Evolutionary conservation across 2,329 filamentous ascomycete species (phyloP).

Genomic region (Trichoderma citrinoviride): DNA sequence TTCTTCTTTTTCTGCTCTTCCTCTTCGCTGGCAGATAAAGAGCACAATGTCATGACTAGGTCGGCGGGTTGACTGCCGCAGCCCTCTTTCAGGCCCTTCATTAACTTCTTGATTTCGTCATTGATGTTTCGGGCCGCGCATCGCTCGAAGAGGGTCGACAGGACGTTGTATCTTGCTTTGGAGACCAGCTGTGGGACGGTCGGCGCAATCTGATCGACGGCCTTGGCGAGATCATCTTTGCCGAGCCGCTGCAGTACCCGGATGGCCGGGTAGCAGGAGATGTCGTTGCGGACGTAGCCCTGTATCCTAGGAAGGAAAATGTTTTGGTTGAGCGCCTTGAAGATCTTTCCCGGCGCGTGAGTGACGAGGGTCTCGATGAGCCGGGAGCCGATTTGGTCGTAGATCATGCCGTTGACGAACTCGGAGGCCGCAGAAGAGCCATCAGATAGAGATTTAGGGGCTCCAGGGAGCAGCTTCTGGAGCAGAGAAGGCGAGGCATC

Average conservation of each 20-base stretch:
- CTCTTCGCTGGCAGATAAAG: constrained; percentile 39
- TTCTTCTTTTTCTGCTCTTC: constrained; percentile 36
- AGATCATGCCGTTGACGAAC: constrained; percentile 84
- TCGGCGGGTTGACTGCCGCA: constrained; percentile 48
- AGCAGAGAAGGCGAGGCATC: constrained; percentile 56
- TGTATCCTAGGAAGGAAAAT: constrained; percentile 78
- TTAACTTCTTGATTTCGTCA: constrained; percentile 49
- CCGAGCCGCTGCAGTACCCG: constrained; percentile 78
- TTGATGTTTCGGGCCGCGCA: constrained; percentile 66
- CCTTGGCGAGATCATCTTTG: constrained; percentile 78
- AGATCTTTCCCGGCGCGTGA: constrained; percentile 79
- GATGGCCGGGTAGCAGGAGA: constrained; percentile 83
- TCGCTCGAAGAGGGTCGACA: constrained; percentile 80
- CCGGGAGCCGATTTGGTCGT: constrained; percentile 86
- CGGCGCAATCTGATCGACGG: constrained; percentile 68
- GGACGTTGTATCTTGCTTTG: constrained; percentile 72
- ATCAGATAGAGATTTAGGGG: constrained; percentile 65
- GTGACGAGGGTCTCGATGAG: constrained; percentile 83
- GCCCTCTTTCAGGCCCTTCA: constrained; percentile 47
- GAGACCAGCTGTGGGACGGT: constrained; percentile 71
- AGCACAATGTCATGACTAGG: constrained; percentile 50
- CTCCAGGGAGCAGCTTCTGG: constrained; percentile 74
- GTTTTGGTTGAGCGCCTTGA: constrained; percentile 80
- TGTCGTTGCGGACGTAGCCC: constrained; percentile 81
- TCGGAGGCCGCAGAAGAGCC: constrained; percentile 67